These are phyloP conservation scores for Fraxinus anomala DNA, from an alignment of 257 asterid species.

Conservation along the genomic window DNA sequence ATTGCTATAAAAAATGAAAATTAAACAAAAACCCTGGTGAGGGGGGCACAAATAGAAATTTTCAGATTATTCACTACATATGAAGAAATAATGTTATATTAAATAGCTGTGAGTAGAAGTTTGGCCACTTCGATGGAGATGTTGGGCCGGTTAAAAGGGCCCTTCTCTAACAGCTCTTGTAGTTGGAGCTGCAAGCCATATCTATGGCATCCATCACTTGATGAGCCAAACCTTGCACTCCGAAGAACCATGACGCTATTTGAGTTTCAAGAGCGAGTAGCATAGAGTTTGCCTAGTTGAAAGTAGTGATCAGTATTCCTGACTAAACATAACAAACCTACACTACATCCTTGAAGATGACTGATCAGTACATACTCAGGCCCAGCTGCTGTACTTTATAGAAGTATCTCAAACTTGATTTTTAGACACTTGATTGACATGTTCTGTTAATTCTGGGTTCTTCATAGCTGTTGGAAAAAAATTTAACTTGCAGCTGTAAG, in stretches of 20 bases:
- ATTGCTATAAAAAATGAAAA: neutral
- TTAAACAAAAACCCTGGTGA: neutral
- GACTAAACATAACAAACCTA: neutral
- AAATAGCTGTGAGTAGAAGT: neutral
- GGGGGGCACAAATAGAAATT: neutral
- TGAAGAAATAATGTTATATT: neutral
- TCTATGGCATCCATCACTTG: neutral
- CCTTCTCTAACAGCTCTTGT: neutral
- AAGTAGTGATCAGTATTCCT: neutral
- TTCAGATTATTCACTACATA: neutral
- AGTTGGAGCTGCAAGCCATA: neutral
- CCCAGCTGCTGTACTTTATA: neutral
- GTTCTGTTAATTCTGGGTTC: neutral
- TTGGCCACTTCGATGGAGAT: neutral
- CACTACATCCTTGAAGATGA: neutral
- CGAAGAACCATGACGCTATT: neutral
- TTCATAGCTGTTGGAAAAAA: neutral
- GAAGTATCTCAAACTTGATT: neutral
- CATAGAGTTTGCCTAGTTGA: neutral
- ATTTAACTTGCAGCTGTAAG: conserved; percentile 8
- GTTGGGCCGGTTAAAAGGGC: neutral
- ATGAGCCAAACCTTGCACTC: neutral
- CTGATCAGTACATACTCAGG: neutral
- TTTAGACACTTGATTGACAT: neutral
- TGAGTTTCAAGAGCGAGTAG: neutral